These are phyloP conservation scores for Xylariaceae sp. DNA, from an alignment of 2,329 filamentous ascomycete genomes.

Conservation along the genomic window DNA sequence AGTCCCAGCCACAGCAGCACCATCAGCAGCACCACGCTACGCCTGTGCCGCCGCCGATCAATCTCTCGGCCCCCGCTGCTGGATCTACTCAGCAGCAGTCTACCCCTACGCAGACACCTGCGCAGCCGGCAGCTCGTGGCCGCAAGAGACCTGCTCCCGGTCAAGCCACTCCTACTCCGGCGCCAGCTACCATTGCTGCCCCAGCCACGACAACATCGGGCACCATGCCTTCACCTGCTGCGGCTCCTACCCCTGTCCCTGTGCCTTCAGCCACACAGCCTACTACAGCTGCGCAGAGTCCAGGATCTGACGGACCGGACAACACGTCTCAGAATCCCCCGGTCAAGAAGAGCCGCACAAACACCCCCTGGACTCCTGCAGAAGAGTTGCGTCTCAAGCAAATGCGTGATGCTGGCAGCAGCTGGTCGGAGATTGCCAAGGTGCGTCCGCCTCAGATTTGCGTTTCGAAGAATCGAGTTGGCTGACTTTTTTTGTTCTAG, in stretches of 20 bases:
- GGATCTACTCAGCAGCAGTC: slow-evolving; percentile 33
- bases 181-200: slow-evolving; percentile 27
- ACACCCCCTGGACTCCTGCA: slow-evolving; percentile 94
- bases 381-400: slow-evolving; percentile 90
- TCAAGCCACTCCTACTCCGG: slow-evolving; percentile 28
- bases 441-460: slow-evolving; percentile 40
- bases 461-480: neutral
- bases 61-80: slow-evolving; percentile 30
- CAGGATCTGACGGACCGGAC: slow-evolving; percentile 33
- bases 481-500: slow-evolving; percentile 39
- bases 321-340: slow-evolving; percentile 45
- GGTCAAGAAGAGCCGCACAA: slow-evolving; percentile 92
- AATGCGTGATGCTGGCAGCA: slow-evolving; percentile 88
- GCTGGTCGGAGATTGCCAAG: slow-evolving; percentile 98
- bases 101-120: slow-evolving; percentile 33
- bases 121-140: slow-evolving; percentile 33
- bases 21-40: slow-evolving; percentile 34
- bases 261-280: slow-evolving; percentile 33
- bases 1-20: slow-evolving; percentile 34
- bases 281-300: slow-evolving; percentile 29
- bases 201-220: slow-evolving; percentile 32
- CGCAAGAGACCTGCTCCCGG: slow-evolving; percentile 33
- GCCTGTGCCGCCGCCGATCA: slow-evolving; percentile 36
- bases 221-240: slow-evolving; percentile 31
- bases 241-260: slow-evolving; percentile 36